phyloP scores from a whole-genome alignment of 164 flowering plant genomes.

The Taxillus chinensis region DNA sequence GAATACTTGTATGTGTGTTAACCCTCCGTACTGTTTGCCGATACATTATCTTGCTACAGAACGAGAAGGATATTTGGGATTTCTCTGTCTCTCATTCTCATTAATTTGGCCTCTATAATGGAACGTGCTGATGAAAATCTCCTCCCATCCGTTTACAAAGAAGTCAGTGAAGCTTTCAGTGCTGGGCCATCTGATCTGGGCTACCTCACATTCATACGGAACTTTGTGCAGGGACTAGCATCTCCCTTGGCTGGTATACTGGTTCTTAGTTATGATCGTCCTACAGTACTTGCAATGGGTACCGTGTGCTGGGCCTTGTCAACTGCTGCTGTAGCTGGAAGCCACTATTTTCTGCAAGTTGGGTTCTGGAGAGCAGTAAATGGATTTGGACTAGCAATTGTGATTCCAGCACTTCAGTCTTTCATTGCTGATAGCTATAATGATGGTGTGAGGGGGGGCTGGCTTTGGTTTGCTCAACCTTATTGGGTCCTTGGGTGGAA shows the following conservation, averaged over 20 bases:
- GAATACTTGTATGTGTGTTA: not conserved
- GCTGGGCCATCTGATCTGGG: slow-evolving; percentile 92
- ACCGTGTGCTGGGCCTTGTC: slow-evolving; percentile 90
- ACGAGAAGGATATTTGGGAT: slow-evolving; percentile 59
- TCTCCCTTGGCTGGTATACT: slow-evolving; percentile 85
- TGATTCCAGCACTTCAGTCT: slow-evolving; percentile 94
- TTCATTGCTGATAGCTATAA: slow-evolving; percentile 85
- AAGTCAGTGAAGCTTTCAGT: slow-evolving; percentile 84
- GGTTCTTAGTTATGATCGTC: slow-evolving; percentile 72
- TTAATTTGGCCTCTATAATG: slow-evolving; percentile 90
- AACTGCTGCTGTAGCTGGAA: slow-evolving; percentile 85
- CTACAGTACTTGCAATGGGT: slow-evolving; percentile 77
- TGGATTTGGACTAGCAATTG: slow-evolving; percentile 94
- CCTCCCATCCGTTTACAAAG: slow-evolving; percentile 90
- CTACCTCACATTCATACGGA: slow-evolving; percentile 74
- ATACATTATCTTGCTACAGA: slow-evolving; percentile 25
- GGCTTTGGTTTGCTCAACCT: slow-evolving; percentile 79
- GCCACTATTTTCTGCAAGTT: slow-evolving; percentile 60
- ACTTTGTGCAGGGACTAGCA: slow-evolving; percentile 73
- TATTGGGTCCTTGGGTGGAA: slow-evolving; percentile 79
- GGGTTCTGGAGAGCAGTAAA: slow-evolving; percentile 90
- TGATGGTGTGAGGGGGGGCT: slow-evolving; percentile 82
- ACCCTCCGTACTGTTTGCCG: not conserved
- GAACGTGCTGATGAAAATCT: slow-evolving; percentile 97
- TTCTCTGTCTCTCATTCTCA: slow-evolving; percentile 77